Evolutionary conservation across 305 asterid genomes (phyloP).

Genomic region (Fraxinus sp.): DNA sequence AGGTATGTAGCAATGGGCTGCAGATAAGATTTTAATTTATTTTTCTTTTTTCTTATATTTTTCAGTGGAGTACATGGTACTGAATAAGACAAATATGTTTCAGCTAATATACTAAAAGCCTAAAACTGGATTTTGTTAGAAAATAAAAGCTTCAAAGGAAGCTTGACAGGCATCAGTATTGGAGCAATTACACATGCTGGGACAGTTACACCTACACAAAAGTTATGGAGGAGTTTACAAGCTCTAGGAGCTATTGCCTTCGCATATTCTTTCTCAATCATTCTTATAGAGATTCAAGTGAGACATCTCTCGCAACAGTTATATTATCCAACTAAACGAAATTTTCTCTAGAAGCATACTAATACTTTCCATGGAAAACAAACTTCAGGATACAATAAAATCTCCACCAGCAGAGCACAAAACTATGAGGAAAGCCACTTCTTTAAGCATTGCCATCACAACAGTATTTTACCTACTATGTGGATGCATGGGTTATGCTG

Average conservation of each 20-base stretch:
- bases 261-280: slow-evolving; percentile 43
- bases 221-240: slow-evolving; percentile 39
- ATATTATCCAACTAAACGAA: not conserved
- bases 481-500: slow-evolving; percentile 38
- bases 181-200: slow-evolving; percentile 27
- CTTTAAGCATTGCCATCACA: slow-evolving; percentile 24
- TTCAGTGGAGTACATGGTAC: not conserved
- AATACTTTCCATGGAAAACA: not conserved
- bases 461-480: slow-evolving; percentile 32
- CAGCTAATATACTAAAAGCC: not conserved
- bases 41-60: not conserved
- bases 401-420: slow-evolving; percentile 31
- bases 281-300: slow-evolving; percentile 41
- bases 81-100: not conserved
- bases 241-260: slow-evolving; percentile 52
- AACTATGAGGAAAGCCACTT: slow-evolving; percentile 34
- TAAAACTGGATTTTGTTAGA: slow-evolving; percentile 13
- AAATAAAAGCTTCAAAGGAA: slow-evolving; percentile 29
- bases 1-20: not conserved
- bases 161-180: slow-evolving; percentile 33
- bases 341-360: not conserved
- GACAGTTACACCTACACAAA: slow-evolving; percentile 28
- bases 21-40: not conserved
- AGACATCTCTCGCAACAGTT: not conserved
- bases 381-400: slow-evolving; percentile 28